These are phyloP conservation scores for Catharanthus roseus DNA, from an alignment of 257 asterid species.

Conservation along the genomic window DNA sequence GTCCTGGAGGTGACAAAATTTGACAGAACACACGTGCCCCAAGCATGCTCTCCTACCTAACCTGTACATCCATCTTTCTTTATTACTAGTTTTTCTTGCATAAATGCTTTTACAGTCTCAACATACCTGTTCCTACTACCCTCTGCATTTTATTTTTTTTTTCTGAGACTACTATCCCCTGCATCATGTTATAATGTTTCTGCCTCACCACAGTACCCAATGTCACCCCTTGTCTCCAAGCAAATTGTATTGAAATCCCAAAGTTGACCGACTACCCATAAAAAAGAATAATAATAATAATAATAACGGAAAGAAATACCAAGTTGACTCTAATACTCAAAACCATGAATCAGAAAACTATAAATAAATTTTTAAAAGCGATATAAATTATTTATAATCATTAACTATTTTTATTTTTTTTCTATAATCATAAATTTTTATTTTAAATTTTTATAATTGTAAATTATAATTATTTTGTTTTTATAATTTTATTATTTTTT, in stretches of 20 bases:
- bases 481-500: too few species aligned
- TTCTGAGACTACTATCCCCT: not conserved
- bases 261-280: constrained; percentile 4
- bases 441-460: too few species aligned
- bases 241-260: not conserved
- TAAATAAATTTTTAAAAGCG: too few species aligned
- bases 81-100: not conserved
- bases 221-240: constrained; percentile 28
- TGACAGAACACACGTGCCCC: constrained; percentile 16
- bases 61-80: not conserved
- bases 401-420: too few species aligned
- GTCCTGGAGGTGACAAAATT: not conserved
- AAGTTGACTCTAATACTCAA: too few species aligned
- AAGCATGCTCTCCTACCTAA: constrained; percentile 10
- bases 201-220: constrained; percentile 18
- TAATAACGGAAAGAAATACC: too few species aligned
- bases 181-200: constrained; percentile 15
- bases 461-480: too few species aligned
- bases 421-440: too few species aligned
- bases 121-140: constrained; percentile 5
- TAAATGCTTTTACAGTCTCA: constrained; percentile 4
- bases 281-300: not conserved
- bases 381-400: too few species aligned
- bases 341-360: too few species aligned
- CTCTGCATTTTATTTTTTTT: too few species aligned